phyloP scores from a whole-genome alignment of 805 yeast genomes.

The Scheffersomyces lignosus region DNA sequence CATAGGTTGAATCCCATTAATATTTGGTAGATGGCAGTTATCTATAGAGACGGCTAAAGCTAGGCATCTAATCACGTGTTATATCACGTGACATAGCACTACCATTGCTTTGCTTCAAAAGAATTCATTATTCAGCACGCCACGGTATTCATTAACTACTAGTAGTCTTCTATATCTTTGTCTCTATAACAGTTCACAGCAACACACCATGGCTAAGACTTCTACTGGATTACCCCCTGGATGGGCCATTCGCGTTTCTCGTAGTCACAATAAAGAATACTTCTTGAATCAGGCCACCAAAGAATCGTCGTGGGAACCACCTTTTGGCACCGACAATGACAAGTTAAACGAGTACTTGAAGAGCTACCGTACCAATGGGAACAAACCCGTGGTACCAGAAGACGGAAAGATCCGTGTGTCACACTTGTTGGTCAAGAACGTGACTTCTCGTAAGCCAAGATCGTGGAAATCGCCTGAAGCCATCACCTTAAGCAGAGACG shows the following conservation, averaged over 20 bases:
- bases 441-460: slow-evolving; percentile 82
- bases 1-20: no score
- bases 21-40: no score
- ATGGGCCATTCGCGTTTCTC: slow-evolving; percentile 81
- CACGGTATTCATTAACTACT: no score
- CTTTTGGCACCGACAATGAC: slow-evolving; percentile 71
- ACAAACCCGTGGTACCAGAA: slow-evolving; percentile 44
- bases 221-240: slow-evolving; percentile 79
- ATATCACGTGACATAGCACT: no score
- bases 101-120: no score
- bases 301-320: slow-evolving; percentile 89
- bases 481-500: slow-evolving; percentile 79
- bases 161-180: no score
- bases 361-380: slow-evolving; percentile 30
- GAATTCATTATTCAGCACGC: no score
- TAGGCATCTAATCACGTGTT: no score
- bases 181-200: no score
- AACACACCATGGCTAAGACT: slow-evolving; percentile 5
- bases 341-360: slow-evolving; percentile 58
- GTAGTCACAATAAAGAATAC: slow-evolving; percentile 82
- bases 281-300: slow-evolving; percentile 68
- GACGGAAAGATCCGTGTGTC: slow-evolving; percentile 71
- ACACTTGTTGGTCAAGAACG: slow-evolving; percentile 83
- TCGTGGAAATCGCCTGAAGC: slow-evolving; percentile 79
- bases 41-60: no score